Base-by-base conservation (phyloP, 1,284 basidiomycete genomes). In the Ustilago nuda region DNA sequence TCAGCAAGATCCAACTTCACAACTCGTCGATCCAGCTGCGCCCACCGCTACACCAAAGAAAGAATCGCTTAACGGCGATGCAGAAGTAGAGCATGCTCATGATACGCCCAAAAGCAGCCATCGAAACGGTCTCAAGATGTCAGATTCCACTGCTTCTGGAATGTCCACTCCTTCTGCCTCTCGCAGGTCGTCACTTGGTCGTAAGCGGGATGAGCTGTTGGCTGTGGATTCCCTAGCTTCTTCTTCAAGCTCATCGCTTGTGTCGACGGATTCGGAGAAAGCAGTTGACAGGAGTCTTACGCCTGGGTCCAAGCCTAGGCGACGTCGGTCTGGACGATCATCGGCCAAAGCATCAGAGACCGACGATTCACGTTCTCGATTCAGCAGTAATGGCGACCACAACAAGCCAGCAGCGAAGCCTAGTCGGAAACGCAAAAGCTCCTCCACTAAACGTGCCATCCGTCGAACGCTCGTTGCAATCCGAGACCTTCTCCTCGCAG, bases 21-120 rank as follows among this genome's bases (percentile, higher is more conserved):
- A 53, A 9, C 61, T 71, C 2, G 73, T 66, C 19, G 61, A 71
- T 54, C 68, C 68, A 46, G 65, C 57, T 17, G 65, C 71, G 13
- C 27, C 71, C 0, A 57, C 61, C 7, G 52, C 41, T 17, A 64
- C 71, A 32, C 64, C 70, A 12, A 72, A 51, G 51, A 72, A 66
- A 56, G 56, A 45, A 32, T 27, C 63, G 13, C 15, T 17, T 9
- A 43, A 55, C 8, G 2, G 7, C 5, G 12, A 33, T n/a, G 19
- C 32, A n/a, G 4, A 3, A 27, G 23, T 51, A 15, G 51, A 13
- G 4, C 39, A 59, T 23, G 55, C 30, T 7, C 62, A 74, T 8
- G 37, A 39, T 15, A 59, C 59, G n/a, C 57, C 61, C 17, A 68
- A 48, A 9, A 41, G 37, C 35, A 41, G 37, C 35, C 17, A 37